Percentiles rank a stretch among this genome's conserved stretches.
phyloP scores from a whole-genome alignment of 129 eudicot genomes.

The Sambucus nigra region DNA sequence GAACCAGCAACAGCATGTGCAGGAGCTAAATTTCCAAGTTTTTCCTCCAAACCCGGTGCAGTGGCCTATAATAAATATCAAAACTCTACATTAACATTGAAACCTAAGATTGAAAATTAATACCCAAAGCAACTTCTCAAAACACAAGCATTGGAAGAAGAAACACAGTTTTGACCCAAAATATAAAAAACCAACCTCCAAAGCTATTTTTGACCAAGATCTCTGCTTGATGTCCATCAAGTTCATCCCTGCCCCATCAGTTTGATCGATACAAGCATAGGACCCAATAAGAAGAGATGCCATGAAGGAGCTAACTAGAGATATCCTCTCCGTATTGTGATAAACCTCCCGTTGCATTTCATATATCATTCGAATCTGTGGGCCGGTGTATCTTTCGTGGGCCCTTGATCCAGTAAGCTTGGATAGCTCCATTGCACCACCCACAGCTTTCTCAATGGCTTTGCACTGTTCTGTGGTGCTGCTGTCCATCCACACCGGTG shows the following conservation, averaged over 20 bases:
- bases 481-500: conserved; percentile 96
- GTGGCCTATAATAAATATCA: conserved; percentile 48
- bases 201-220: conserved; percentile 57
- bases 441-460: conserved; percentile 77
- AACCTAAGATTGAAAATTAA: background rate
- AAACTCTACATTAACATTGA: background rate
- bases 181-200: conserved; percentile 45
- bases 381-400: conserved; percentile 78
- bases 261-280: conserved; percentile 86
- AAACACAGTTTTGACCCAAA: background rate
- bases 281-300: conserved; percentile 67
- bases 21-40: conserved; percentile 80
- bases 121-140: background rate
- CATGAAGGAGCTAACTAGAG: conserved; percentile 78
- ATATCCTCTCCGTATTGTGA: conserved; percentile 58
- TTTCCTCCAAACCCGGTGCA: conserved; percentile 81
- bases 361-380: conserved; percentile 66
- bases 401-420: conserved; percentile 84
- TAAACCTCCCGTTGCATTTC: conserved; percentile 71
- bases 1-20: conserved; percentile 87
- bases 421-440: conserved; percentile 73
- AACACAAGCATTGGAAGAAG: background rate
- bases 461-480: conserved; percentile 79
- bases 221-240: conserved; percentile 76
- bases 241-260: conserved; percentile 98